Conservation (phyloP, 2,329 filamentous ascomycete species). For the Xylariales sp. region DNA sequence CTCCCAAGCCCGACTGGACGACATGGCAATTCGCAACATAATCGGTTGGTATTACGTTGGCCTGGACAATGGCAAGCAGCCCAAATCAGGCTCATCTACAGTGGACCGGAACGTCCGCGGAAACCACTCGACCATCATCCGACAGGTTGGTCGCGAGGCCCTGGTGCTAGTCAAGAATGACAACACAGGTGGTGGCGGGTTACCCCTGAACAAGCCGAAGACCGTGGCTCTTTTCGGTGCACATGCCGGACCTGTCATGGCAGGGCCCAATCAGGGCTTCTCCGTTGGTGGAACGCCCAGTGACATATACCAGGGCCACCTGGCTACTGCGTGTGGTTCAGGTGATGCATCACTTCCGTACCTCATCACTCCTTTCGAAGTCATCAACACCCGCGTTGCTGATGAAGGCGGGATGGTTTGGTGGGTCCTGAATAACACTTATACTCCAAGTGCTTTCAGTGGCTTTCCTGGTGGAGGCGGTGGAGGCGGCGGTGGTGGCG, state of each 20-base stretch:
- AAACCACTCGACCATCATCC: conserved; percentile 12
- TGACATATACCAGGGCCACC: conserved; percentile 14
- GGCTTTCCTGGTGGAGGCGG: background rate
- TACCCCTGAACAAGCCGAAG: conserved; percentile 48
- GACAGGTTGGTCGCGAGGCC: conserved; percentile 33
- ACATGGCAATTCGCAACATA: conserved; percentile 15
- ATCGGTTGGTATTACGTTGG: conserved; percentile 13
- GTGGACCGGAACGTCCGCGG: conserved; percentile 12
- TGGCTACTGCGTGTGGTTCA: conserved; percentile 52
- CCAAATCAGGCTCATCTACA: background rate
- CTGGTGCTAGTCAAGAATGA: conserved; percentile 62
- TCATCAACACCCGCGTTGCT: conserved; percentile 39
- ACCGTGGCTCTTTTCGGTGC: conserved; percentile 41
- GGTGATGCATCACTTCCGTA: conserved; percentile 48
- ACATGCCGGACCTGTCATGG: conserved; percentile 56
- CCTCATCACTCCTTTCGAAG: conserved; percentile 47
- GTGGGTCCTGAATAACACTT: conserved; percentile 38
- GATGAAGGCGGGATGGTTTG: conserved; percentile 34
- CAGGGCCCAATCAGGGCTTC: conserved; percentile 32
- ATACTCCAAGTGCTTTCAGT: conserved; percentile 2
- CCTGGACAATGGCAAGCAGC: conserved; percentile 11
- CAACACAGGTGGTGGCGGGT: conserved; percentile 32
- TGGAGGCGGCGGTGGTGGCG: background rate
- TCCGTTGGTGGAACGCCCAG: conserved; percentile 8
- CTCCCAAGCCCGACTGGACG: conserved; percentile 13